phyloP scores from a whole-genome alignment of 768 basidiomycete genomes.

The Galerina sulciceps region DNA sequence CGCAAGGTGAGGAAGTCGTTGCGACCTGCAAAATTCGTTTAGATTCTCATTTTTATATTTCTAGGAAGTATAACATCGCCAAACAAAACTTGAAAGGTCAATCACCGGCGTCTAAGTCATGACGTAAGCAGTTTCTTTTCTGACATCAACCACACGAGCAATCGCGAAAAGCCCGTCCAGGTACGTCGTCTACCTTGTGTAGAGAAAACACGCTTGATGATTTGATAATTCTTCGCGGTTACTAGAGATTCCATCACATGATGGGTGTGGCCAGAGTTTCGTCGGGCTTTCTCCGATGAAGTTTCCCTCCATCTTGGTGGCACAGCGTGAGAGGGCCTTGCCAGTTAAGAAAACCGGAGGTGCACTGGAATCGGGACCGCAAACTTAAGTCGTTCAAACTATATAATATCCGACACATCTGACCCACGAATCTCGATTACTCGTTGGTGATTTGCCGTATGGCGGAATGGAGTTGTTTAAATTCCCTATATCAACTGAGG shows the following conservation, averaged over 20 bases:
- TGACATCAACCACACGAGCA: no score
- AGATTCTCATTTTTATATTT: no score
- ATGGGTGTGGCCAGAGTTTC: constrained; percentile 13
- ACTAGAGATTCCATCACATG: constrained; percentile 10
- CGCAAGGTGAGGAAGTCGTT: no score
- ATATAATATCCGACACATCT: no score
- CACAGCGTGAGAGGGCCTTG: constrained; percentile 9
- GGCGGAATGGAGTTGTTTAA: no score
- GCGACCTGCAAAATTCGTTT: no score
- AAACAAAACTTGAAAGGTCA: background rate
- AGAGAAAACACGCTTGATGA: background rate
- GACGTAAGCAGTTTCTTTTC: background rate
- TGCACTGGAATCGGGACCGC: no score
- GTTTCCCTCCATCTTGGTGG: constrained; percentile 5
- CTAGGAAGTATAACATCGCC: background rate
- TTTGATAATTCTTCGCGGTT: background rate
- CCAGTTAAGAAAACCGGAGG: background rate
- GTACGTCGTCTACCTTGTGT: background rate
- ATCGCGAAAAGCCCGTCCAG: background rate
- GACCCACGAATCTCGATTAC: no score
- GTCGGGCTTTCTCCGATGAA: constrained; percentile 15
- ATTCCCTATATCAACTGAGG: no score
- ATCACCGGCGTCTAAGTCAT: background rate
- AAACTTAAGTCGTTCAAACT: no score
- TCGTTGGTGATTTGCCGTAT: no score